Percentiles rank a stretch among this genome's conserved stretches.
phyloP scores from a whole-genome alignment of 768 basidiomycete species.

The Gyrodon lividus region DNA sequence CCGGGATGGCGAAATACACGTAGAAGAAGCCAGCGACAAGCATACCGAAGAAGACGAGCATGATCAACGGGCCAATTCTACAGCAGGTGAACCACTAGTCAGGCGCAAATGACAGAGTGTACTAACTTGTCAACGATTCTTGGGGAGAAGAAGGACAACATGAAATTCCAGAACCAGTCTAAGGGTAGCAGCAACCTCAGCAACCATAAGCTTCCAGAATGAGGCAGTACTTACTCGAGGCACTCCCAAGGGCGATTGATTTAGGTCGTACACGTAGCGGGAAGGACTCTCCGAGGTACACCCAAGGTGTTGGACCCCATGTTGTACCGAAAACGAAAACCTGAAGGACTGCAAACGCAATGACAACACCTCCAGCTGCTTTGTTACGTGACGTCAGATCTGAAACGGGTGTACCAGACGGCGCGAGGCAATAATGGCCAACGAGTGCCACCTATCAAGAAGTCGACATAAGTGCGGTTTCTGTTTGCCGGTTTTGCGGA shows the following conservation, averaged over 20 bases:
- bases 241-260: slow-evolving; percentile 72
- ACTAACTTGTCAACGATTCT: slow-evolving; percentile 56
- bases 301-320: slow-evolving; percentile 79
- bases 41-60: slow-evolving; percentile 77
- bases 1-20: slow-evolving; percentile 75
- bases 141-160: slow-evolving; percentile 71
- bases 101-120: not conserved
- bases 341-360: slow-evolving; percentile 77
- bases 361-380: slow-evolving; percentile 61
- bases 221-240: slow-evolving; percentile 37
- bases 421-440: slow-evolving; percentile 65
- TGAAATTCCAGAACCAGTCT: slow-evolving; percentile 76
- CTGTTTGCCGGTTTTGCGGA: not conserved
- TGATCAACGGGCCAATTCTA: slow-evolving; percentile 72
- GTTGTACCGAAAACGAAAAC: slow-evolving; percentile 70
- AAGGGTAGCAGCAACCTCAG: slow-evolving; percentile 5
- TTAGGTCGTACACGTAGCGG: slow-evolving; percentile 79
- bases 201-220: not conserved
- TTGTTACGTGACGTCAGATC: slow-evolving; percentile 56
- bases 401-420: slow-evolving; percentile 44
- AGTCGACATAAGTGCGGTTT: not conserved
- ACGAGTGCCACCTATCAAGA: slow-evolving; percentile 60
- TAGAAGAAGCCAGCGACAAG: slow-evolving; percentile 67
- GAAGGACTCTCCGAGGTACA: slow-evolving; percentile 79
- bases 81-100: not conserved